phyloP scores from a whole-genome alignment of 768 basidiomycete genomes.

The Omphalotus guepiniiformis region DNA sequence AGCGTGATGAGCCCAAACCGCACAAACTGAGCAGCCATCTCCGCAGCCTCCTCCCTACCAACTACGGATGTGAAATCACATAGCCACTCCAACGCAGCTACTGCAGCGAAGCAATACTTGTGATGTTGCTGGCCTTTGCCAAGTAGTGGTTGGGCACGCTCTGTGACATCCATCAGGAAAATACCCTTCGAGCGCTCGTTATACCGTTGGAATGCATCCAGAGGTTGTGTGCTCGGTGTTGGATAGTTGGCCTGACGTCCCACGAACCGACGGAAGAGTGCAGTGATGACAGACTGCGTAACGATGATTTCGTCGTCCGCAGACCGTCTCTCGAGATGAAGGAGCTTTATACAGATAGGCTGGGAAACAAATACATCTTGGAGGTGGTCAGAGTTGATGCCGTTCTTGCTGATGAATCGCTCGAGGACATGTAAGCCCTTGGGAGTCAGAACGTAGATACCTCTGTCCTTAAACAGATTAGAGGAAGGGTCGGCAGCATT shows the following conservation, averaged over 20 bases:
- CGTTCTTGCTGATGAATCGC: conserved; percentile 99
- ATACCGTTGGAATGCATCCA: conserved; percentile 68
- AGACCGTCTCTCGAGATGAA: conserved; percentile 91
- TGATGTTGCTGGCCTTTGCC: conserved; percentile 46
- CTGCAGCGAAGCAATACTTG: conserved; percentile 80
- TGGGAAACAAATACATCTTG: conserved; percentile 85
- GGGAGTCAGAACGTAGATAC: conserved; percentile 91
- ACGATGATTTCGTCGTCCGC: conserved; percentile 97
- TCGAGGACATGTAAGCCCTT: conserved; percentile 99
- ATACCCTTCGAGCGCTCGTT: conserved; percentile 77
- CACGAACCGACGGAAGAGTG: conserved; percentile 93
- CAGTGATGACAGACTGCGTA: conserved; percentile 88
- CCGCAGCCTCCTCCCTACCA: conserved; percentile 93
- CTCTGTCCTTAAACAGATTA: conserved; percentile 95
- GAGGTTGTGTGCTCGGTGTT: conserved; percentile 37
- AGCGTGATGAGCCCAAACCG: conserved; percentile 87
- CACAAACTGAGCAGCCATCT: conserved; percentile 97
- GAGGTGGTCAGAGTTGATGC: conserved; percentile 92
- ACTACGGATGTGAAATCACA: conserved; percentile 96
- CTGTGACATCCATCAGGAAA: conserved; percentile 64
- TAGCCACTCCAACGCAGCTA: conserved; percentile 92
- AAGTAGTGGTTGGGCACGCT: conserved; percentile 54
- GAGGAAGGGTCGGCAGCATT: conserved; percentile 89
- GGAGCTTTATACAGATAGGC: conserved; percentile 95
- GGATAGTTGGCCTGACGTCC: conserved; percentile 84